phyloP scores from a whole-genome alignment of 208 protist genomes.

The Wallacemonas collosoma region DNA sequence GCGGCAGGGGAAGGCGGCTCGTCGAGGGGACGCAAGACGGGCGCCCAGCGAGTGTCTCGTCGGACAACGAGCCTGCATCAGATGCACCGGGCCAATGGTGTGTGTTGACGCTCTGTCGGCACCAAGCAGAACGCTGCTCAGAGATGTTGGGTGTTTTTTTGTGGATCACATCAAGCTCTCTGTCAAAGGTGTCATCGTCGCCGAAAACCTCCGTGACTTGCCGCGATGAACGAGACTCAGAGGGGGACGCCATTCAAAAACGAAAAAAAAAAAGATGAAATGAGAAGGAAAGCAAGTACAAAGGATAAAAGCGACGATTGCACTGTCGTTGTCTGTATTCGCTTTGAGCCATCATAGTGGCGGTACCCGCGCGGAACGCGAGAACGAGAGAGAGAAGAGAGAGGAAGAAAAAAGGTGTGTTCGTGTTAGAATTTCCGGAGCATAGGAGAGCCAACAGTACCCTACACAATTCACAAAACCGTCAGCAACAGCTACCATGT shows the following conservation, averaged over 20 bases:
- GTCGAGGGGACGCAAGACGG: neutral
- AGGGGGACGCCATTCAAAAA: neutral
- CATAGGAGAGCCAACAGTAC: too few species aligned
- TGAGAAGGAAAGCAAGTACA: neutral
- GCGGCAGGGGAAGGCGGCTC: constrained; percentile 9
- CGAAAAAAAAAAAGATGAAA: neutral
- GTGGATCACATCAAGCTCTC: neutral
- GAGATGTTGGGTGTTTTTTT: neutral
- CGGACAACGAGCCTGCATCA: neutral
- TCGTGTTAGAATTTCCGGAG: too few species aligned
- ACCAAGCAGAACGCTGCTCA: neutral
- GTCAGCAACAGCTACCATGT: too few species aligned
- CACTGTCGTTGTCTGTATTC: neutral
- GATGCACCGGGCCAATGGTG: neutral
- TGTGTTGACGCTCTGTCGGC: neutral
- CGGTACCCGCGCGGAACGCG: too few species aligned
- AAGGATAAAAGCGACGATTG: neutral
- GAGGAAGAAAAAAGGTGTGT: too few species aligned
- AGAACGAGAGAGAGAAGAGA: too few species aligned
- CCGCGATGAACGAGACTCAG: neutral
- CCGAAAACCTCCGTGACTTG: neutral
- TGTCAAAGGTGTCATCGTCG: neutral
- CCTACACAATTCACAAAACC: too few species aligned
- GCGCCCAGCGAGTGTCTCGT: neutral
- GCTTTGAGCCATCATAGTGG: too few species aligned